A percentile compares a stretch with the other conserved stretches of the same genome.
phyloP scores from a whole-genome alignment of 2,329 filamentous ascomycete genomes.

The Fusarium falciforme region DNA sequence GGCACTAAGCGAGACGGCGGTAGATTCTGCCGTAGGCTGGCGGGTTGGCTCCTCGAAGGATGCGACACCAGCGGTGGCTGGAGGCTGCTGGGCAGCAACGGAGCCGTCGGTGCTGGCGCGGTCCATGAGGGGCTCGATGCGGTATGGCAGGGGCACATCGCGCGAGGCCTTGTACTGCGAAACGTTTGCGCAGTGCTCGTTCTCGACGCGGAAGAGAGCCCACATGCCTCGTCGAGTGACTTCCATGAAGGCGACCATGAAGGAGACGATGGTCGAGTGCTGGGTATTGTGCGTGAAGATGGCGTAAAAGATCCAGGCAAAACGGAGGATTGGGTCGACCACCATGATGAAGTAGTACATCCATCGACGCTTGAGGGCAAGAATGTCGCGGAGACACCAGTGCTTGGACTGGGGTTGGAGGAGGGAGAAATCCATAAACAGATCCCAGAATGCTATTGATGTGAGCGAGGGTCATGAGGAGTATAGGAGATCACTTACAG shows the following conservation, averaged over 20 bases:
- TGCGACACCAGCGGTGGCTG: background rate
- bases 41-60: slow-evolving; percentile 21
- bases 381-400: slow-evolving; percentile 77
- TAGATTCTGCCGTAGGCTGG: slow-evolving; percentile 33
- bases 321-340: slow-evolving; percentile 85
- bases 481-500: slow-evolving; percentile 62
- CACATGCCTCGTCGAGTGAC: slow-evolving; percentile 88
- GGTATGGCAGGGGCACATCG: slow-evolving; percentile 88
- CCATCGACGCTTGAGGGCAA: slow-evolving; percentile 83
- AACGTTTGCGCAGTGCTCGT: slow-evolving; percentile 96
- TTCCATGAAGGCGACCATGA: slow-evolving; percentile 82
- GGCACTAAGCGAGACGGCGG: slow-evolving; percentile 25
- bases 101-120: slow-evolving; percentile 52
- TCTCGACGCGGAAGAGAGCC: slow-evolving; percentile 94
- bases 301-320: slow-evolving; percentile 94
- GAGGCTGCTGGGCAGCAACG: slow-evolving; percentile 10
- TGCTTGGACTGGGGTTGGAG: slow-evolving; percentile 79
- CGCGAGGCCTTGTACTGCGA: slow-evolving; percentile 88
- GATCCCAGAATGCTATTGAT: slow-evolving; percentile 82
- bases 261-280: slow-evolving; percentile 85
- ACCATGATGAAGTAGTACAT: slow-evolving; percentile 89
- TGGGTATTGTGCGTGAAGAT: slow-evolving; percentile 84
- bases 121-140: slow-evolving; percentile 62
- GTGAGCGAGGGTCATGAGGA: slow-evolving; percentile 1
- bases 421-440: slow-evolving; percentile 97